A percentile compares a stretch with the other conserved stretches of the same genome.
Evolutionary conservation across 2,329 filamentous ascomycete genomes (phyloP).

Genomic region (Sarocladium oryzae): DNA sequence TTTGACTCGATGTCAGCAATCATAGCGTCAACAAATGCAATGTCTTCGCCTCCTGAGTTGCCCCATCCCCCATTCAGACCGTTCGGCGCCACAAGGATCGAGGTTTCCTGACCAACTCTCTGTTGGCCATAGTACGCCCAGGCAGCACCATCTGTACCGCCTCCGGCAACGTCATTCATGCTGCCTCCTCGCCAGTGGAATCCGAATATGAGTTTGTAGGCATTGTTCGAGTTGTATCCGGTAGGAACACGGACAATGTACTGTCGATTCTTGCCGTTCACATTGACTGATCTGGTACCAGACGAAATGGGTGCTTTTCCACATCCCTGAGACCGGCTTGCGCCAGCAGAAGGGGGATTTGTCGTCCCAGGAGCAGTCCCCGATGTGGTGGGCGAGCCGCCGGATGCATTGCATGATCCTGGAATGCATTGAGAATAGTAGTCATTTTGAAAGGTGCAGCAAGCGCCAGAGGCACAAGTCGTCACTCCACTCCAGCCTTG

Average conservation of each 20-base stretch:
- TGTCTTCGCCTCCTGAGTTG: constrained; percentile 33
- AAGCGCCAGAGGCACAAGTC: not conserved
- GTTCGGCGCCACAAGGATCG: constrained; percentile 35
- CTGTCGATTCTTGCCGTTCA: constrained; percentile 24
- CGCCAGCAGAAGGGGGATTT: not conserved
- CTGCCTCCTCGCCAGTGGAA: constrained; percentile 32
- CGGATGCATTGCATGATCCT: not conserved
- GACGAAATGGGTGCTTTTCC: not conserved
- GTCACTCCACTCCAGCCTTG: not conserved
- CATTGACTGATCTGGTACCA: not conserved
- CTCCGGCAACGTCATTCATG: constrained; percentile 25
- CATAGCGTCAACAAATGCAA: constrained; percentile 31
- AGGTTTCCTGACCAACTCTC: constrained; percentile 22
- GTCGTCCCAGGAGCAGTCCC: not conserved
- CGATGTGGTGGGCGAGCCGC: not conserved
- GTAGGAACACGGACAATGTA: constrained; percentile 30
- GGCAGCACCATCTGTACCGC: constrained; percentile 18
- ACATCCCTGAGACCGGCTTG: not conserved
- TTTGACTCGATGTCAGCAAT: constrained; percentile 26
- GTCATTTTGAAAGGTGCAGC: not conserved
- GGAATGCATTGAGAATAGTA: not conserved
- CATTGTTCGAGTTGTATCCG: constrained; percentile 30
- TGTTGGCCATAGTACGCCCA: constrained; percentile 31
- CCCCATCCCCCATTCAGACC: constrained; percentile 33
- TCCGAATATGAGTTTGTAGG: constrained; percentile 34